phyloP scores from a whole-genome alignment of 306 rosid species.

The Gillenia trifoliata region DNA sequence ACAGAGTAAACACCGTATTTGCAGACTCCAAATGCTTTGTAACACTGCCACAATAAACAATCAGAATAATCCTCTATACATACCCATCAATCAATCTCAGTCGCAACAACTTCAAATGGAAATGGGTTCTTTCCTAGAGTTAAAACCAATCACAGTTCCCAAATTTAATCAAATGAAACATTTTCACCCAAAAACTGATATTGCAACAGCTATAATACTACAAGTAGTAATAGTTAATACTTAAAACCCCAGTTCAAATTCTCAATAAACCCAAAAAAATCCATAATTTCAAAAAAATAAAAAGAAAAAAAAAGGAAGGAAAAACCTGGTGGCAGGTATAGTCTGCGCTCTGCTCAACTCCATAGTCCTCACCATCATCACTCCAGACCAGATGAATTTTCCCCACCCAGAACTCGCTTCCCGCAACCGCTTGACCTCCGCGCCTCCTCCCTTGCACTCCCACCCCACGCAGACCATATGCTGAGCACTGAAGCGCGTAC shows the following conservation, averaged over 20 bases:
- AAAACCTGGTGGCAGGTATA: conserved; percentile 45
- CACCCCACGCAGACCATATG: conserved; percentile 54
- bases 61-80: conserved; percentile 1
- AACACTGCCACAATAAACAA: conserved; percentile 38
- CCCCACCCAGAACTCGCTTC: conserved; percentile 30
- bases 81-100: not conserved
- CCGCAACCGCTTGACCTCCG: conserved; percentile 1
- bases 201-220: not conserved
- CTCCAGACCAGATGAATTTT: conserved; percentile 55
- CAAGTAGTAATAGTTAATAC: not conserved
- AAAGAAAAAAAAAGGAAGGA: not conserved
- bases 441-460: conserved; percentile 40
- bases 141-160: not conserved
- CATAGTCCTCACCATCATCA: conserved; percentile 54
- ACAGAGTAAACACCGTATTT: conserved; percentile 75
- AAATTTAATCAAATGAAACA: not conserved
- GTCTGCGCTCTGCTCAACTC: conserved; percentile 18
- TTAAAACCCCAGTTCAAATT: not conserved
- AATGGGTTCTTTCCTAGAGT: not conserved
- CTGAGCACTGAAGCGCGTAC: conserved; percentile 52
- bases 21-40: conserved; percentile 71
- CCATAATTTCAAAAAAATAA: conserved; percentile 4
- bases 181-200: not conserved
- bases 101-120: not conserved
- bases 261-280: not conserved